A percentile compares a stretch with the other conserved stretches of the same genome.
Evolutionary conservation across 805 yeast species (phyloP).

Genomic region (Monosporozyma siamensis): DNA sequence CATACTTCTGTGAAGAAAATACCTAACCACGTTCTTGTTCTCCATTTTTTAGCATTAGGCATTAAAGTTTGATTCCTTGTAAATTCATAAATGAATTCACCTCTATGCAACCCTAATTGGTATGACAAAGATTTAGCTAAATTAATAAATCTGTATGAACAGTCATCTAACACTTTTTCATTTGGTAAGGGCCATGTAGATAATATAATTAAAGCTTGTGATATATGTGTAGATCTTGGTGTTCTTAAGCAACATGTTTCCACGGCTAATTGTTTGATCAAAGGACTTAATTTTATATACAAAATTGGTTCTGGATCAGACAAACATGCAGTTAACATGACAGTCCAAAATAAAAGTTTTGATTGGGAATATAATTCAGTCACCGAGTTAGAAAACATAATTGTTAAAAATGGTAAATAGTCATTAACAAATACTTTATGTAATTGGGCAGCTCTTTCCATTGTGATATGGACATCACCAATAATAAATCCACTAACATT

Average conservation of each 20-base stretch:
- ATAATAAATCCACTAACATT: constrained; percentile 54
- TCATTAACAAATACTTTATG: constrained; percentile 60
- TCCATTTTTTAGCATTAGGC: constrained; percentile 89
- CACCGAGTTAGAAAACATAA: constrained; percentile 60
- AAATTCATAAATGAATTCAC: constrained; percentile 83
- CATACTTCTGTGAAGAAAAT: constrained; percentile 82
- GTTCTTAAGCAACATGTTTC: constrained; percentile 91
- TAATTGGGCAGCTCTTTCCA: constrained; percentile 59
- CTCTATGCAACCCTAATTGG: constrained; percentile 85
- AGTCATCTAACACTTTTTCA: constrained; percentile 84
- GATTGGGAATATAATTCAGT: constrained; percentile 74
- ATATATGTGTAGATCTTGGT: constrained; percentile 87
- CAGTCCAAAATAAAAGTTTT: constrained; percentile 82
- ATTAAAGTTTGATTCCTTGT: constrained; percentile 80
- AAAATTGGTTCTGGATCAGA: constrained; percentile 82
- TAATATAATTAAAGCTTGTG: constrained; percentile 78
- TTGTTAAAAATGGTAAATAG: constrained; percentile 71
- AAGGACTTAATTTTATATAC: constrained; percentile 63
- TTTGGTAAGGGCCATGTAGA: constrained; percentile 91
- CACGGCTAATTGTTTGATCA: constrained; percentile 78
- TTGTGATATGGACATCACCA: constrained; percentile 64
- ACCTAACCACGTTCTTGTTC: constrained; percentile 88
- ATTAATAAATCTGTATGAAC: constrained; percentile 81
- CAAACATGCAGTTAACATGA: constrained; percentile 73
- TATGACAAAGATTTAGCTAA: constrained; percentile 75